Conservation (phyloP, 148 eudicot species). For the Tetragonia tetragonoides region DNA sequence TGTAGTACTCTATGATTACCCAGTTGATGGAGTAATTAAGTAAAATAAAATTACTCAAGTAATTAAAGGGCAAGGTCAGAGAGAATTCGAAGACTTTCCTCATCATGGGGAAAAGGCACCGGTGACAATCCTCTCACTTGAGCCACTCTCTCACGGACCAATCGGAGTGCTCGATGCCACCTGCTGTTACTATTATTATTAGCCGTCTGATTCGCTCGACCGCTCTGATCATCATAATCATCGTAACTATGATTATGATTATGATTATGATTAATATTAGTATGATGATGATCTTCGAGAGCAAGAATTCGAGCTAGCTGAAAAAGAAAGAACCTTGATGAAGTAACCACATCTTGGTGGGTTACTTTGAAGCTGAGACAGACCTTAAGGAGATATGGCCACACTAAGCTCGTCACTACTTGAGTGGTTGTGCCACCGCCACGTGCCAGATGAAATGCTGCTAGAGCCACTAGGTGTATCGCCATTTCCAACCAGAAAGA, state of each 20-base stretch:
- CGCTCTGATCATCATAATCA: background rate
- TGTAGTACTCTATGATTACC: no score
- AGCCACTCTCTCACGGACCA: slow-evolving; percentile 23
- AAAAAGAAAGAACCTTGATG: slow-evolving; percentile 27
- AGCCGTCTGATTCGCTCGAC: background rate
- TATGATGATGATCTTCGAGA: background rate
- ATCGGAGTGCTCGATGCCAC: slow-evolving; percentile 25
- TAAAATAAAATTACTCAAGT: no score
- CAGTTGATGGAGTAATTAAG: background rate
- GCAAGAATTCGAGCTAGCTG: slow-evolving; percentile 21
- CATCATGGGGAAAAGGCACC: slow-evolving; percentile 22
- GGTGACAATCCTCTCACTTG: background rate
- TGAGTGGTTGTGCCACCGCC: slow-evolving; percentile 21
- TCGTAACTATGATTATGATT: background rate
- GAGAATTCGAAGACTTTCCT: slow-evolving; percentile 36
- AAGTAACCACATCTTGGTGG: slow-evolving; percentile 21
- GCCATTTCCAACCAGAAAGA: slow-evolving; percentile 23
- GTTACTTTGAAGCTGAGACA: slow-evolving; percentile 21
- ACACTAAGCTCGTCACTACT: slow-evolving; percentile 16
- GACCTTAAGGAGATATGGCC: slow-evolving; percentile 25
- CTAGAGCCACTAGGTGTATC: slow-evolving; percentile 20
- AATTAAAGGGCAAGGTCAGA: slow-evolving; percentile 49
- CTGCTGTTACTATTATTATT: background rate
- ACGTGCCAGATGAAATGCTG: slow-evolving; percentile 23
- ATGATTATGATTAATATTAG: no score